Base-by-base conservation (phyloP, 805 yeast species). In the Clavispora carvajalis region DNA sequence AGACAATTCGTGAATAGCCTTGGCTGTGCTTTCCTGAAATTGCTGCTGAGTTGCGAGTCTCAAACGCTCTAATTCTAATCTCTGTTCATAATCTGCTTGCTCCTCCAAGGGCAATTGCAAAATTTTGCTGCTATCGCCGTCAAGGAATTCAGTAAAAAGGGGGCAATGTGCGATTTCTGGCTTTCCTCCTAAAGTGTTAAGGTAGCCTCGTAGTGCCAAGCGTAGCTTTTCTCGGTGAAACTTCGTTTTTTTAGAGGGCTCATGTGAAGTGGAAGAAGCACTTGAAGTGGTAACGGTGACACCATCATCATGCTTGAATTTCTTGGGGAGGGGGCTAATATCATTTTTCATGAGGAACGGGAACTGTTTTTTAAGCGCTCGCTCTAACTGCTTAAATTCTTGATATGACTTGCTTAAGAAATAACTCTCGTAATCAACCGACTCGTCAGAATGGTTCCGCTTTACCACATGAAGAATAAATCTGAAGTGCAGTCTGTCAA, bases 211-310 rank as follows among this genome's bases (percentile, higher is more conserved):
- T 34, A 91, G 67, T 0, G 95, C 77, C 8, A 88, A 70, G 33
- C 98, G 68, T 49, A 87, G 74, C 48, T 79, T 81, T 58, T 91
- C 98, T 22, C 95, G 73, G 2, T 80, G 76, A 22, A 85, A 66
- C 26, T 55, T 43, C 19, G n/a, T 22, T 22, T 22, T 41, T 12
- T 8, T 7, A 7, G 11, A 24, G 26, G 39, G 10, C 10, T 26
- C 22, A 25, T 34, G 26, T 16, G 33, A 28, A 5, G 18, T 28
- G 1, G 19, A 15, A 16, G 18, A 16, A 22, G 13, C 16, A 22
- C 11, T 33, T 22, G 13, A 7, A 26, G 19, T 18, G 17, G 17
- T 11, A n/a, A n/a, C 57, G 12, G 40, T 43, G 48, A 26, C 51
- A 2, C 69, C 70, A n/a, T 52, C 52, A 49, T 69, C 74, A 15